phyloP scores from a whole-genome alignment of 805 yeast species.

The Metschnikowia drakensbergensis region DNA sequence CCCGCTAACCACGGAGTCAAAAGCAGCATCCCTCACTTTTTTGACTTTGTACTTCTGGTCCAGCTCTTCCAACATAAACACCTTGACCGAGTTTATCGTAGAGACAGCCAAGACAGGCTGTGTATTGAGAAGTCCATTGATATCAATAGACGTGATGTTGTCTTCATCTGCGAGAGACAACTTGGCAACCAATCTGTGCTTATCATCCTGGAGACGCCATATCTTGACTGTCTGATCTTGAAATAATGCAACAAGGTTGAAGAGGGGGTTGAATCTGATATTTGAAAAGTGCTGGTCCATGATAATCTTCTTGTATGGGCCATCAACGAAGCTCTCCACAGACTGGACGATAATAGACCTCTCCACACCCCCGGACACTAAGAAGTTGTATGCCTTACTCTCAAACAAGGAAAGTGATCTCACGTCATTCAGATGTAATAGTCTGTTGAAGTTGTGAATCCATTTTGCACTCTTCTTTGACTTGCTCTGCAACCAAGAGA shows the following conservation, averaged over 20 bases:
- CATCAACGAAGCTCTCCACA: constrained; percentile 62
- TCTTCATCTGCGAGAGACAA: constrained; percentile 70
- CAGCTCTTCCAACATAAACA: constrained; percentile 56
- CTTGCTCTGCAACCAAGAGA: constrained; percentile 42
- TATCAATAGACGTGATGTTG: constrained; percentile 63
- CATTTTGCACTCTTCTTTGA: constrained; percentile 47
- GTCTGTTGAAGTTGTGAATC: constrained; percentile 71
- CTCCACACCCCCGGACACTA: constrained; percentile 84
- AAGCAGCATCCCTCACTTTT: constrained; percentile 47
- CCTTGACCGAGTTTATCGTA: constrained; percentile 60
- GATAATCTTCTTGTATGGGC: constrained; percentile 68
- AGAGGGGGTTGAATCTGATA: constrained; percentile 43
- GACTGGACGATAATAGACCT: constrained; percentile 65
- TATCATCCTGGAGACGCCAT: constrained; percentile 57
- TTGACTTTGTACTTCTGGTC: constrained; percentile 42
- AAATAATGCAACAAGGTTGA: constrained; percentile 67
- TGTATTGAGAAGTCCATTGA: constrained; percentile 47
- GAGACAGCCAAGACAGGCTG: constrained; percentile 70
- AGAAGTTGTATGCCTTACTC: constrained; percentile 59
- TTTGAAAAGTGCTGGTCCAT: constrained; percentile 55
- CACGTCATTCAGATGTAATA: constrained; percentile 83
- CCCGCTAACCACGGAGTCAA: constrained; percentile 46
- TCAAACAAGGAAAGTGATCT: constrained; percentile 72
- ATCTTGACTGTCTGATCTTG: constrained; percentile 76
- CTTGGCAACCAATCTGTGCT: constrained; percentile 61